Percentiles rank a stretch among this genome's conserved stretches.
These are phyloP conservation scores for Kazachstania viticola DNA, from an alignment of 805 yeast species.

Conservation along the genomic window DNA sequence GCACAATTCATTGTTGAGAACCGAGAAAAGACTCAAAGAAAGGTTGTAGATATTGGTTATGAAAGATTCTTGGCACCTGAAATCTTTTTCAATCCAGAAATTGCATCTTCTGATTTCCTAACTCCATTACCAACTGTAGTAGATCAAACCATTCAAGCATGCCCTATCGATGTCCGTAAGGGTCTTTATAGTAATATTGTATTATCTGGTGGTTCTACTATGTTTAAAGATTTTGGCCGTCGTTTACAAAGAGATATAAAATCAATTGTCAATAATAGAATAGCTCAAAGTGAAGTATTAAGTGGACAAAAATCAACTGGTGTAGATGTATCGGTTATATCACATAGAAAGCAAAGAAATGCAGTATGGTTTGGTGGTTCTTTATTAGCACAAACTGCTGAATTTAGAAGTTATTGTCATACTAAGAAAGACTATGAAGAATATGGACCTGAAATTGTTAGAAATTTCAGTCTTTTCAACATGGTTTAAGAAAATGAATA, in stretches of 20 bases:
- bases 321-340: conserved; percentile 91
- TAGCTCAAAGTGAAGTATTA: conserved; percentile 64
- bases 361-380: conserved; percentile 99
- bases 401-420: conserved; percentile 91
- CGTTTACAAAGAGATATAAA: conserved; percentile 92
- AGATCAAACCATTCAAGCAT: conserved; percentile 86
- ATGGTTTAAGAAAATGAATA: conserved; percentile 58
- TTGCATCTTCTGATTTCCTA: conserved; percentile 85
- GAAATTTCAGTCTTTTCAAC: conserved; percentile 90
- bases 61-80: conserved; percentile 99
- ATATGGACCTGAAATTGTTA: conserved; percentile 93
- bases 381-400: conserved; percentile 90
- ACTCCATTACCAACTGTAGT: conserved; percentile 96
- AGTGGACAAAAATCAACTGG: conserved; percentile 77
- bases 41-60: conserved; percentile 85
- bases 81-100: conserved; percentile 95
- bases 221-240: conserved; percentile 97
- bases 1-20: conserved; percentile 86
- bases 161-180: conserved; percentile 97
- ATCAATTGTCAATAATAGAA: conserved; percentile 77
- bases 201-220: conserved; percentile 83
- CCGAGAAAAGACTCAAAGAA: conserved; percentile 50
- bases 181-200: conserved; percentile 93
- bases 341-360: conserved; percentile 93
- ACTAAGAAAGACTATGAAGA: conserved; percentile 97